Percentiles rank a stretch among this genome's conserved stretches.
Conservation (phyloP, 768 basidiomycete genomes). For the Vararia minispora region DNA sequence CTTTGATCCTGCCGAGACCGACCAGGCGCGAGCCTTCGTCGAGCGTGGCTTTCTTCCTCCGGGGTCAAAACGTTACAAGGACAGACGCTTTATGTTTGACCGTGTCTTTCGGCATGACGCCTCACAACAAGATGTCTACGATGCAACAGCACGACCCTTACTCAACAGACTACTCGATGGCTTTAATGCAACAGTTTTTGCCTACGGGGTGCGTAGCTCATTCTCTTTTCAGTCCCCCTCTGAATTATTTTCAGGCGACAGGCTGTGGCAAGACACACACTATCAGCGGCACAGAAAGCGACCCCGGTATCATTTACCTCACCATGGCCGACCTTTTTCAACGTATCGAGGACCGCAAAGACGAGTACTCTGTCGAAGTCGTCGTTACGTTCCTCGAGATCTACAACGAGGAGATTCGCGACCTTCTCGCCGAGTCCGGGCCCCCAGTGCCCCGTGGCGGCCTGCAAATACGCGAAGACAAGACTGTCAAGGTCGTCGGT, state of each 20-base stretch:
- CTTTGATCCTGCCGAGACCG: constrained; percentile 92
- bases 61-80: constrained; percentile 90
- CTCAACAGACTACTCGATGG: constrained; percentile 82
- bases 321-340: constrained; percentile 97
- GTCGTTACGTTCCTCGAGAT: constrained; percentile 96
- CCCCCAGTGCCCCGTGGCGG: constrained; percentile 63
- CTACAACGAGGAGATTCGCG: constrained; percentile 97
- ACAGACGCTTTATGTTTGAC: constrained; percentile 96
- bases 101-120: constrained; percentile 77
- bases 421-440: constrained; percentile 77
- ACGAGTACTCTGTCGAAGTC: constrained; percentile 80
- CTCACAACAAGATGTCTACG: constrained; percentile 80
- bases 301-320: constrained; percentile 92
- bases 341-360: constrained; percentile 77
- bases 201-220: constrained; percentile 75
- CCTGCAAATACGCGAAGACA: constrained; percentile 90
- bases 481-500: constrained; percentile 80
- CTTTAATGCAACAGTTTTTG: constrained; percentile 96
- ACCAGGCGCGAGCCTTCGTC: constrained; percentile 66
- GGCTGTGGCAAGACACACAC: constrained; percentile 99
- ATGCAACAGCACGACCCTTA: constrained; percentile 75
- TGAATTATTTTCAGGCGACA: constrained; percentile 60
- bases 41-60: constrained; percentile 80
- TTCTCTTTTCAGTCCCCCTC: constrained; percentile 1
- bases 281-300: constrained; percentile 80